Conservation (phyloP, 345 rosid genomes). For the Cardiospermum halicacabum region DNA sequence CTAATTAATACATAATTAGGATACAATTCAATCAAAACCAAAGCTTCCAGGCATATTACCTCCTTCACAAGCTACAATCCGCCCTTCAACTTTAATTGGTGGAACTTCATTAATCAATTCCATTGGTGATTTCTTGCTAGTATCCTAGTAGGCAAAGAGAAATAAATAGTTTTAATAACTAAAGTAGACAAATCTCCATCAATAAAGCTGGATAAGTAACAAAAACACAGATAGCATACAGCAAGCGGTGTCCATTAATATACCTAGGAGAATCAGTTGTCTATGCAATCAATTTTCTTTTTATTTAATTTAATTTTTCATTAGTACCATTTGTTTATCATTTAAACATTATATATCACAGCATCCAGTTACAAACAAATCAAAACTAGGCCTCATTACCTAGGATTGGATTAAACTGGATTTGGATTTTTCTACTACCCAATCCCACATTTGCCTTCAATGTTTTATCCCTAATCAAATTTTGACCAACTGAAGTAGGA, state of each 20-base stretch:
- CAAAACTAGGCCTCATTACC: no score
- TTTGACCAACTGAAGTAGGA: no score
- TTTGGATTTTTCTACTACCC: no score
- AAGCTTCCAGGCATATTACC: slow-evolving; percentile 37
- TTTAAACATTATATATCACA: not conserved
- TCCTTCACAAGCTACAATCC: slow-evolving; percentile 98
- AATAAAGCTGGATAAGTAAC: not conserved
- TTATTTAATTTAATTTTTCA: not conserved
- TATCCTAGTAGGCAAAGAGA: slow-evolving; percentile 40
- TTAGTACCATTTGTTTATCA: not conserved
- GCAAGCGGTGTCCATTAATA: not conserved
- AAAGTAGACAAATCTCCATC: not conserved
- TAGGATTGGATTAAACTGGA: no score
- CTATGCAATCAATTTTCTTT: not conserved
- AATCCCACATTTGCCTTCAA: no score
- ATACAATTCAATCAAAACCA: not conserved
- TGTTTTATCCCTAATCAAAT: no score
- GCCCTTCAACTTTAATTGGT: slow-evolving; percentile 89
- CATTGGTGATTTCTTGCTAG: slow-evolving; percentile 95
- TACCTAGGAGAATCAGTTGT: not conserved
- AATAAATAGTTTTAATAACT: not conserved
- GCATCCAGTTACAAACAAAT: not conserved
- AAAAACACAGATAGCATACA: not conserved
- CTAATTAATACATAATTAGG: not conserved
- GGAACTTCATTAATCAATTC: slow-evolving; percentile 97